A percentile compares a stretch with the other conserved stretches of the same genome.
Conservation (phyloP, 225 moss, liverwort and hornwort genomes). For the Pseudisothecium myosuroides region DNA sequence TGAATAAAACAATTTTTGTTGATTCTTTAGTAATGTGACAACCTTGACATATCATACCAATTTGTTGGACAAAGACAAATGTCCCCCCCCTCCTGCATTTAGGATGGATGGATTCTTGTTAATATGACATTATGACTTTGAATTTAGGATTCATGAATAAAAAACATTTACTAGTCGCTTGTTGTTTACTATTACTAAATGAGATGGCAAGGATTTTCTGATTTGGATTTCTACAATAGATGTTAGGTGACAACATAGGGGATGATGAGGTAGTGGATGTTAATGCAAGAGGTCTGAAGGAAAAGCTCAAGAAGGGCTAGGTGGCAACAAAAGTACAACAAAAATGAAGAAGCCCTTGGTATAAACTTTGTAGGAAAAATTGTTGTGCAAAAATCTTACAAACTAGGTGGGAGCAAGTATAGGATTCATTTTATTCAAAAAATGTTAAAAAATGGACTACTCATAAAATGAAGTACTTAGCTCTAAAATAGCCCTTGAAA, state of each 20-base stretch:
- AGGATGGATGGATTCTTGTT: neutral
- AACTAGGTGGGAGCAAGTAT: neutral
- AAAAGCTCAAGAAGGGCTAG: fast-evolving
- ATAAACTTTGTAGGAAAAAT: too few relatives aligned
- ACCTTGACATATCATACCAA: neutral
- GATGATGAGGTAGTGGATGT: neutral
- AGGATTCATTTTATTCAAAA: neutral
- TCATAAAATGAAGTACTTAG: neutral
- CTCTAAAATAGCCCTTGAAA: too few relatives aligned
- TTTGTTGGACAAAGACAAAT: neutral
- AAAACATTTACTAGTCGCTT: neutral
- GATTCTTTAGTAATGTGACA: neutral
- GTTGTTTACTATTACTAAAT: neutral
- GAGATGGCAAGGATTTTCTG: neutral
- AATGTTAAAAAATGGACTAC: neutral
- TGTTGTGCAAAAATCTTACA: neutral
- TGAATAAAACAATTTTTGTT: neutral
- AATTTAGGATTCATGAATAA: neutral
- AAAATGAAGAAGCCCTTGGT: neutral
- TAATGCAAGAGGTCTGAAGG: fast-evolving
- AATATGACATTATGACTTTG: neutral
- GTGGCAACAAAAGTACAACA: neutral
- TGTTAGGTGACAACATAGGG: neutral
- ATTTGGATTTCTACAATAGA: neutral
- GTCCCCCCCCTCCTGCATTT: fast-evolving